These are phyloP conservation scores for Kockovaella imperatae DNA, from an alignment of 768 basidiomycete genomes.

Conservation along the genomic window DNA sequence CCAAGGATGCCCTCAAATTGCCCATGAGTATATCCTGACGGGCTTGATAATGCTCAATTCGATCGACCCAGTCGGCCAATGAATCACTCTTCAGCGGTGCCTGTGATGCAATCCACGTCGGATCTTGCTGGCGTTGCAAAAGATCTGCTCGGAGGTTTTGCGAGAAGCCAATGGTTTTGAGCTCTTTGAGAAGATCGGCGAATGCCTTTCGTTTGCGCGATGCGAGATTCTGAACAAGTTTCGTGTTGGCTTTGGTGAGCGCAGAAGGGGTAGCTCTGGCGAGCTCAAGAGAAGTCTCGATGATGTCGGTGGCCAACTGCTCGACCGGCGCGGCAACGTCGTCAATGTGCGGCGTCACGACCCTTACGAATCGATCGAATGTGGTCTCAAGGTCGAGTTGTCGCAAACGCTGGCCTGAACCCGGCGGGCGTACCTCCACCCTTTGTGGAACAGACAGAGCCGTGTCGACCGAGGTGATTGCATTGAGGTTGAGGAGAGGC, in stretches of 20 bases:
- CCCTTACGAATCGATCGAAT: conserved; percentile 46
- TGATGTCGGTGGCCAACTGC: conserved; percentile 54
- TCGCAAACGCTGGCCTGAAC: no score
- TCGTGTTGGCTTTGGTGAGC: conserved; percentile 51
- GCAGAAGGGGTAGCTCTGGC: conserved; percentile 47
- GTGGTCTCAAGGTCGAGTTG: neutral
- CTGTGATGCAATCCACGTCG: conserved; percentile 22
- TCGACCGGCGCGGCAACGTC: conserved; percentile 48
- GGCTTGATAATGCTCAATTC: conserved; percentile 5
- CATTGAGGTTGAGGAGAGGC: conserved; percentile 25
- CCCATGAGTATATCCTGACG: conserved; percentile 53
- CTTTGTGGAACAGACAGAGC: neutral
- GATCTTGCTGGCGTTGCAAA: conserved; percentile 48
- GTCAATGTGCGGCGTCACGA: conserved; percentile 47
- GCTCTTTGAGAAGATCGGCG: conserved; percentile 81
- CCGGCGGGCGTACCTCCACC: neutral
- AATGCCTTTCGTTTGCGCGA: conserved; percentile 81
- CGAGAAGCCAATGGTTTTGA: conserved; percentile 70
- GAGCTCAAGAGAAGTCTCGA: conserved; percentile 44
- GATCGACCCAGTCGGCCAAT: conserved; percentile 5
- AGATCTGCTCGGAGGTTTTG: conserved; percentile 63
- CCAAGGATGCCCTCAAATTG: conserved; percentile 55
- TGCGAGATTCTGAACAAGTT: conserved; percentile 58
- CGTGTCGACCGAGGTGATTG: conserved; percentile 1
- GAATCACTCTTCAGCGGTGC: conserved; percentile 7